Conservation (phyloP, 2,329 filamentous ascomycete genomes). For the Ceratocystis cacaofunesta region DNA sequence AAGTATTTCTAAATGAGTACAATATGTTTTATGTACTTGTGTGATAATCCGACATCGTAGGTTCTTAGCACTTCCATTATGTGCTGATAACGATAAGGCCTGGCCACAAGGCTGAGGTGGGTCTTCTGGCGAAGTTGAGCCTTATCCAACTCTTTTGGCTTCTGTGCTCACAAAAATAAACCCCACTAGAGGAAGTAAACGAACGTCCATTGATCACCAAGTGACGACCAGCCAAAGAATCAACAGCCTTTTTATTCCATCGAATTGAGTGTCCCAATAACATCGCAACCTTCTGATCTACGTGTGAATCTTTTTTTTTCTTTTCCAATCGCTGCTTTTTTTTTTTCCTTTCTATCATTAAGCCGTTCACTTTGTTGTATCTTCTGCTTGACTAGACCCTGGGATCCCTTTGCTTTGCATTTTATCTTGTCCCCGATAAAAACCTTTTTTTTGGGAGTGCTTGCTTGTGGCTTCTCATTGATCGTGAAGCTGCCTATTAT, state of each 20-base stretch:
- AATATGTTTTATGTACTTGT: no score
- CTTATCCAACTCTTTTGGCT: not conserved
- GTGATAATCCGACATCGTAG: no score
- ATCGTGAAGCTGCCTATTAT: no score
- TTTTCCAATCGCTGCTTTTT: not conserved
- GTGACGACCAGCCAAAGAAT: not conserved
- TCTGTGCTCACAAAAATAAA: conserved; percentile 2
- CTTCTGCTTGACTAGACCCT: not conserved
- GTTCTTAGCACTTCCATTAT: not conserved
- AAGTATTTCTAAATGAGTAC: no score
- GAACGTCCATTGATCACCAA: not conserved
- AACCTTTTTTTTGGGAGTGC: not conserved
- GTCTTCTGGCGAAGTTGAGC: not conserved
- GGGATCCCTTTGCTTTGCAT: not conserved
- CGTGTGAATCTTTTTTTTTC: not conserved
- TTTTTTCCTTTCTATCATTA: not conserved
- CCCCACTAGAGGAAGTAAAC: conserved; percentile 1
- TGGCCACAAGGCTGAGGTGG: conserved; percentile 10
- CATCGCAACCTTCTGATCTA: not conserved
- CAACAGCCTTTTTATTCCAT: not conserved
- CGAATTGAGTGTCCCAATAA: not conserved
- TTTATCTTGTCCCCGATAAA: not conserved
- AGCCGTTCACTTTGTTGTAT: no score
- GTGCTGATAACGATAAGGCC: conserved; percentile 1
- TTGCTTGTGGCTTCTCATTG: no score